Evolutionary conservation across 768 basidiomycete species (phyloP).

Genomic region (Stropharia rugosoannulata): DNA sequence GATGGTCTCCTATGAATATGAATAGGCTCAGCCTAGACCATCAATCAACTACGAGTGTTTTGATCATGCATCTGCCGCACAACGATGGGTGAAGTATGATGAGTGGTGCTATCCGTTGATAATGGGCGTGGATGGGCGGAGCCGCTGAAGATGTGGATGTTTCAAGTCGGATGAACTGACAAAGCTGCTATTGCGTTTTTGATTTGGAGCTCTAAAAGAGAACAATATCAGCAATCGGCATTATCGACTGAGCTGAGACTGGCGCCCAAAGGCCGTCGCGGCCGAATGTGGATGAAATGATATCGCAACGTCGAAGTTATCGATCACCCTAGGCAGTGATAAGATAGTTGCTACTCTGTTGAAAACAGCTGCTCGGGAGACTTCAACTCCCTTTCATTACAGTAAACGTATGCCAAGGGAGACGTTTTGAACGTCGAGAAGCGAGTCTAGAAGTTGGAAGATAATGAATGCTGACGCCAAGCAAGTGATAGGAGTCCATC

Average conservation of each 20-base stretch:
- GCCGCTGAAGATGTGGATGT: too few relatives aligned
- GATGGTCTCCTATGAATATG: not conserved
- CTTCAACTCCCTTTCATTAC: not conserved
- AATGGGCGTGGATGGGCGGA: not conserved
- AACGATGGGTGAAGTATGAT: not conserved
- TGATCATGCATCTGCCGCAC: conserved; percentile 1
- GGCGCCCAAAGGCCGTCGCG: too few relatives aligned
- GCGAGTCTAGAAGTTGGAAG: not conserved
- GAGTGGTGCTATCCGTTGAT: not conserved
- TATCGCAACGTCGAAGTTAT: too few relatives aligned
- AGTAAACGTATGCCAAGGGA: not conserved
- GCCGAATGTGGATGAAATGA: too few relatives aligned
- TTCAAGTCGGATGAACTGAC: too few relatives aligned
- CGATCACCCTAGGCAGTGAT: not conserved
- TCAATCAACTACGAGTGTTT: not conserved
- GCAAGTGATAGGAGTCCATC: not conserved
- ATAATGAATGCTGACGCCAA: not conserved
- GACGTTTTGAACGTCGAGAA: not conserved
- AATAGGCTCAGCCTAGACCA: conserved; percentile 1
- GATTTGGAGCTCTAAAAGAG: too few relatives aligned
- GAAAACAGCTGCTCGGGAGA: too few relatives aligned
- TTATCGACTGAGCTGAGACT: too few relatives aligned
- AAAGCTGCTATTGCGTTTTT: too few relatives aligned
- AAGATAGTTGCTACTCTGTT: not conserved
- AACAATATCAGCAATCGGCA: too few relatives aligned